Evolutionary conservation across 495 filamentous ascomycete genomes (phyloP), one percentile per base, ranked within the genome.

Genomic region (Talaromyces thailandensis): DNA sequence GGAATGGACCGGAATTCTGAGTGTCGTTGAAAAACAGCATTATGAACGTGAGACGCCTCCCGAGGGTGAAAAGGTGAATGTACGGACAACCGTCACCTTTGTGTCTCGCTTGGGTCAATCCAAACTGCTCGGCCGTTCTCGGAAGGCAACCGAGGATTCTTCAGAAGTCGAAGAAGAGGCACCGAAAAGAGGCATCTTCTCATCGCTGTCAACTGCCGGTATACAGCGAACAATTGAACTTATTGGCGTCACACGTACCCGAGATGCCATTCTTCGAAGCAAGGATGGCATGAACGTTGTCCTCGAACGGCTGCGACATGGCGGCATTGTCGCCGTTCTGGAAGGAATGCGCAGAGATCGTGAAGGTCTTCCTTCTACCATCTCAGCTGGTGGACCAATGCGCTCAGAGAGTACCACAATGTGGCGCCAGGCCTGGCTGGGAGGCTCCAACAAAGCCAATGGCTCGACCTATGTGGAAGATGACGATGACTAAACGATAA

Each of bases 251-350:
- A 90, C 85, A 62, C 86, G 91, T 61, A 95, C 94, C 58, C 82
- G 86, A 55, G 88, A 92, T 63, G 90, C 92, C 45, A 78, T 98
- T 60, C 79, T 88, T 60, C 95, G 93, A 70, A 93, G 90, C 70
- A 91, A 92, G 66, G 87, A 97, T 70, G 94, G 95, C 18, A 97
- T 99, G 94, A 89, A 88, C 61, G 85, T 97, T 50, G 93, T 99
- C 16, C 79, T 99, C 25, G 90, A 95, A 73, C 82, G 94, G 37
- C 70, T 98, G 64, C 84, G 94, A 60, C 78, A 81, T 59, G 90
- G 92, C 12, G 90, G 96, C 11, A 84, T 97, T 43, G 88, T 93
- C 26, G 90, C 84, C 21, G 88, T 97, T 18, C 74, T 94, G 48
- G 93, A 96, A 71, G 89, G 90, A 28, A 89, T 93, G 86, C 81